Conservation (phyloP, 345 rosid species). For the Salix dunnii region DNA sequence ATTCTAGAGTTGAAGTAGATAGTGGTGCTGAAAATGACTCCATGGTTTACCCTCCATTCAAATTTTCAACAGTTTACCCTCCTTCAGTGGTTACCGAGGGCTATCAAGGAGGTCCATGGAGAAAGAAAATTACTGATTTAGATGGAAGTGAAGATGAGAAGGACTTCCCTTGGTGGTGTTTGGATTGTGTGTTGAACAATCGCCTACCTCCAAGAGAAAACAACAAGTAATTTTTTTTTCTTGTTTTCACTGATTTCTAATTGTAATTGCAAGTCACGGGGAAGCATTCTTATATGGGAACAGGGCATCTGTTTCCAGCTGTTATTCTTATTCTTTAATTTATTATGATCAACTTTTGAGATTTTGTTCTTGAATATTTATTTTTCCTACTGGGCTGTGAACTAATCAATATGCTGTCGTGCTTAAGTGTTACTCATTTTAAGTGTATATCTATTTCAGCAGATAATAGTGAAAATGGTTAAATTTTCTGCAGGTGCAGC, state of each 20-base stretch:
- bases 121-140: slow-evolving; percentile 84
- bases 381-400: not conserved
- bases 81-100: slow-evolving; percentile 98
- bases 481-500: slow-evolving; percentile 67
- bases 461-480: not conserved
- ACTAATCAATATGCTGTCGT: not conserved
- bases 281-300: not conserved
- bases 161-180: slow-evolving; percentile 94
- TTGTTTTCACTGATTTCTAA: not conserved
- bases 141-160: slow-evolving; percentile 93
- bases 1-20: slow-evolving; percentile 68
- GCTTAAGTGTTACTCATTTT: not conserved
- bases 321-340: not conserved
- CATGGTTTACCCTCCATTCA: slow-evolving; percentile 82
- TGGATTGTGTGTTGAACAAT: slow-evolving; percentile 84
- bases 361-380: not conserved
- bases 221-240: slow-evolving; percentile 53
- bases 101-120: slow-evolving; percentile 97
- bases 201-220: slow-evolving; percentile 91
- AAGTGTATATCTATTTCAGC: not conserved
- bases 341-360: not conserved
- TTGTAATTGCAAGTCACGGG: not conserved
- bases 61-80: slow-evolving; percentile 73
- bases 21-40: slow-evolving; percentile 69
- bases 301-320: not conserved